Percentiles rank a stretch among this genome's conserved stretches.
Evolutionary conservation across 106 monocot genomes (phyloP).

Genomic region (Dendrobium chrysotoxum): DNA sequence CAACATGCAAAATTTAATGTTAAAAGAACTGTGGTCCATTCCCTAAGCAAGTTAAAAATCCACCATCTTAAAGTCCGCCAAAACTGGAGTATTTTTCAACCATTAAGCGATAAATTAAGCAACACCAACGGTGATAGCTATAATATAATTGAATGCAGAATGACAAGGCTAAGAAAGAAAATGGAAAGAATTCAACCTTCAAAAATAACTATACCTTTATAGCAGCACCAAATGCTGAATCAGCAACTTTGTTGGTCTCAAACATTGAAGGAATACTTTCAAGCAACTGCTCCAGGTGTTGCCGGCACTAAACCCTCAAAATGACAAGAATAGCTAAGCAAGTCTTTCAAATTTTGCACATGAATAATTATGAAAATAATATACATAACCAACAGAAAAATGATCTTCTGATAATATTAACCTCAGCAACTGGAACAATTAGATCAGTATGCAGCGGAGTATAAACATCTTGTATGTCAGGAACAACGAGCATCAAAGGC

Average conservation of each 20-base stretch:
- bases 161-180: no score
- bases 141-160: not conserved
- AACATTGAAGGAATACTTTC: constrained; percentile 94
- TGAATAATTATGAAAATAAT: not conserved
- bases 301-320: constrained; percentile 65
- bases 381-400: constrained; percentile 1
- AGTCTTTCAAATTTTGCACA: not conserved
- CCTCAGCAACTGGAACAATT: constrained; percentile 84
- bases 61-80: not conserved
- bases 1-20: not conserved
- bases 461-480: constrained; percentile 97
- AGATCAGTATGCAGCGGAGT: constrained; percentile 85
- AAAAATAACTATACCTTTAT: constrained; percentile 46
- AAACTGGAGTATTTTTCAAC: not conserved
- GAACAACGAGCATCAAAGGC: constrained; percentile 98
- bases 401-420: constrained; percentile 22
- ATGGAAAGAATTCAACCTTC: not conserved
- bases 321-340: constrained; percentile 24
- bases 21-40: not conserved
- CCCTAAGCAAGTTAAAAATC: not conserved
- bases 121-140: not conserved
- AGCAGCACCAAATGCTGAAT: constrained; percentile 97
- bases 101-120: not conserved
- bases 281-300: constrained; percentile 86
- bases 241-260: constrained; percentile 71